Conservation (phyloP, 225 moss, liverwort and hornwort genomes). For the Straminergon stramineum region DNA sequence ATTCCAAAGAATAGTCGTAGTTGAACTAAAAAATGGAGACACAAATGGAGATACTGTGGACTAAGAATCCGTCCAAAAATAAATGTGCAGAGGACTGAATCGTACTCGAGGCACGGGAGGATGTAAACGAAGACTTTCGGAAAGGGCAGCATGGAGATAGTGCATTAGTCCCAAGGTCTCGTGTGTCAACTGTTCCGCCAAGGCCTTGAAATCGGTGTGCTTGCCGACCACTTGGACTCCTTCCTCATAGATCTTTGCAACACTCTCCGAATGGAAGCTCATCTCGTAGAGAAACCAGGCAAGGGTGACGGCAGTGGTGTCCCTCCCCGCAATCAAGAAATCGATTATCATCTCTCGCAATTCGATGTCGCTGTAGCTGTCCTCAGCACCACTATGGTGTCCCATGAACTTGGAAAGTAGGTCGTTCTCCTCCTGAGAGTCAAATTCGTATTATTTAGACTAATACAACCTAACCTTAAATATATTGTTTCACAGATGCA, state of each 20-base stretch:
- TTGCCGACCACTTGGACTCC: conserved; percentile 16
- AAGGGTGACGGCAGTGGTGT: conserved; percentile 61
- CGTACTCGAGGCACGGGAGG: conserved; percentile 33
- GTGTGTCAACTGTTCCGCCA: conserved; percentile 34
- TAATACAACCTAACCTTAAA: neutral
- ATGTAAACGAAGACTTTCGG: conserved; percentile 52
- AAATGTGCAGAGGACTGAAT: neutral
- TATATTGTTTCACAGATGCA: neutral
- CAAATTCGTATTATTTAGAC: neutral
- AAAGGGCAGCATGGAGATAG: conserved; percentile 51
- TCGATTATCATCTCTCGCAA: conserved; percentile 50
- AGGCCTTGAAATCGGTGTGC: conserved; percentile 8
- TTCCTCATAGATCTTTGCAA: conserved; percentile 48
- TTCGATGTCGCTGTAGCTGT: conserved; percentile 22
- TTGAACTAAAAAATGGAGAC: neutral
- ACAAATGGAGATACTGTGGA: neutral
- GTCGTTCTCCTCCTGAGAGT: conserved; percentile 27
- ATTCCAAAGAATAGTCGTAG: neutral
- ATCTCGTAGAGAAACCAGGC: conserved; percentile 52
- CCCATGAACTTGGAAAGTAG: conserved; percentile 59
- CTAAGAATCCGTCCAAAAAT: neutral
- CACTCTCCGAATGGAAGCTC: conserved; percentile 38
- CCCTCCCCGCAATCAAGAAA: conserved; percentile 68
- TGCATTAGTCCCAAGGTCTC: conserved; percentile 35
- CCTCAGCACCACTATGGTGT: neutral